Percentiles rank a stretch among this genome's conserved stretches.
Conservation (phyloP, 176 grass and related monocot species). For the Oryza australiensis region DNA sequence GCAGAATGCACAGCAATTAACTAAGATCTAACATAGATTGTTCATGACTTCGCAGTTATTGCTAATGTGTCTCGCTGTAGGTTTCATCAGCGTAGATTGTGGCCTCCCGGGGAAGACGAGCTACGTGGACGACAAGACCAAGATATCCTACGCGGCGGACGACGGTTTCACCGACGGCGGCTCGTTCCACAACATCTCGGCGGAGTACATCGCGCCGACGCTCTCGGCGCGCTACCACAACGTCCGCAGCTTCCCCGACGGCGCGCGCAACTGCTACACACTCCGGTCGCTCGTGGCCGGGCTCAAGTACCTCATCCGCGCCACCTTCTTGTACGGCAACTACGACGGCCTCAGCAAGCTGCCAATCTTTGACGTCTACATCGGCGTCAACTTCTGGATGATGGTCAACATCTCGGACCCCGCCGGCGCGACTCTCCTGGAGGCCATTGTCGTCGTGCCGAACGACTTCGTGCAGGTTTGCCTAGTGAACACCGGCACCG, state of each 20-base stretch:
- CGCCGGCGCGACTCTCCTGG: background rate
- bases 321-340: conserved; percentile 53
- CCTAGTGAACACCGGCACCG: conserved; percentile 37
- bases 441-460: conserved; percentile 25
- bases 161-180: conserved; percentile 50
- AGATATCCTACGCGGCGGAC: conserved; percentile 37
- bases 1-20: too few relatives aligned
- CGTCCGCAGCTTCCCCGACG: conserved; percentile 53
- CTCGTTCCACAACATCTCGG: conserved; percentile 43
- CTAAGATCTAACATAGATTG: too few relatives aligned
- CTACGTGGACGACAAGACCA: conserved; percentile 34
- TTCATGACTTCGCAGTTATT: too few relatives aligned
- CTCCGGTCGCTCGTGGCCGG: conserved; percentile 30
- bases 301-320: conserved; percentile 50
- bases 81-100: conserved; percentile 70
- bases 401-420: conserved; percentile 29
- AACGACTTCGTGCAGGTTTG: conserved; percentile 40
- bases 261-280: conserved; percentile 49
- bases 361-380: conserved; percentile 49
- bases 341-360: conserved; percentile 41
- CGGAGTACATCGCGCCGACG: background rate
- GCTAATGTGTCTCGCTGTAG: conserved; percentile 4
- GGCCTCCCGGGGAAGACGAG: conserved; percentile 36
- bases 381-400: conserved; percentile 54
- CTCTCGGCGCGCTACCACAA: background rate